Base-by-base conservation (phyloP, 176 grass and related monocot genomes). In the Echinochloa phyllopogon region DNA sequence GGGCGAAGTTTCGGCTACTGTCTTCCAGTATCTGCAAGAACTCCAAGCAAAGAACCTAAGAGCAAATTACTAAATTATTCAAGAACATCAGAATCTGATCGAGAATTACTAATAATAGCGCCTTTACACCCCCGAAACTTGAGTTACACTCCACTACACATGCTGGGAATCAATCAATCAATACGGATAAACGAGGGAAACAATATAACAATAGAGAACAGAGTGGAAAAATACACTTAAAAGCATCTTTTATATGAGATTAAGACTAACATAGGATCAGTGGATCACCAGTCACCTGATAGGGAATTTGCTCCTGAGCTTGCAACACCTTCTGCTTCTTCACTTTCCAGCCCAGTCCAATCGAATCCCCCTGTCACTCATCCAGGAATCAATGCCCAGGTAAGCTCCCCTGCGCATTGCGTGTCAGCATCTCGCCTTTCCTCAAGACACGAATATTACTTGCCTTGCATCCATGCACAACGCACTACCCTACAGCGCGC, bases 401-500 rank as follows among this genome's bases (percentile, higher is more conserved):
- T 37, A 15, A 4, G 68, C 50, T n/a, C 16, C 21, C 13, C 21
- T 29, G 42, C 3, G 1, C 49, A 15, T 85, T 60, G 87, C 60
- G 69, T 86, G 83, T 44, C 60, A 63, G 72, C 55, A 65, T 77
- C 83, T 65, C 73, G 17, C 20, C 48, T 78, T 77, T 72, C 55
- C 5, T 11, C 83, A 86, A 82, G 88, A 27, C 83, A 90, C 36
- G 88, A 90, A 90, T 90, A 90, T 86, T 82, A 82, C 73, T 78
- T 78, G 84, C 84, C 88, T 86, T 82, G 83, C 64, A 6, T 7
- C 48, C 16, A 21, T 38, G 45, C 64, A 65, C 80, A 75, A 75
- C 70, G 15, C 6, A 73, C 24, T 12, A 4, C 0, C 69, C 14
- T 14, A 20, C 63, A 23, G 27, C 3, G 4, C 38, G 3, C 6